phyloP scores from a whole-genome alignment of 2,329 filamentous ascomycete species.

The Colletotrichum truncatum region DNA sequence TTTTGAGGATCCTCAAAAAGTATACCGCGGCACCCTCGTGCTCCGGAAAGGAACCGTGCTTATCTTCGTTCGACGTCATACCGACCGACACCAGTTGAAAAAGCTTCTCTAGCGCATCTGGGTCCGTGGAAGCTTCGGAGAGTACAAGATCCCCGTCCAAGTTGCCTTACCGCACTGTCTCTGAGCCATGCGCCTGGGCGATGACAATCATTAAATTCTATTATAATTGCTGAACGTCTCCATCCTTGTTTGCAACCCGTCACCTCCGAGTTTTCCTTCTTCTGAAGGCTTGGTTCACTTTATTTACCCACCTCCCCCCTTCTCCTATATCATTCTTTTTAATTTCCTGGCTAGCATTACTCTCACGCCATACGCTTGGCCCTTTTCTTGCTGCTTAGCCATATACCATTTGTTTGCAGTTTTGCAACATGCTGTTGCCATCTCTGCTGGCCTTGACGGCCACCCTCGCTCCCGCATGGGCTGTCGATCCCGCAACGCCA shows the following conservation, averaged over 20 bases:
- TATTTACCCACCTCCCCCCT: background rate
- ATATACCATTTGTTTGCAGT: background rate
- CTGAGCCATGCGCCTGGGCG: slow-evolving; percentile 5
- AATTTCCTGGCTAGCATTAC: background rate
- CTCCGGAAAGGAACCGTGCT: slow-evolving; percentile 6
- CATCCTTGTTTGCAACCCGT: background rate
- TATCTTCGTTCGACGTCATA: slow-evolving; percentile 23
- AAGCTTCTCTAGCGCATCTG: slow-evolving; percentile 23
- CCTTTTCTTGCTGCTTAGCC: background rate
- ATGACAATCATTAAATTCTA: slow-evolving; percentile 1
- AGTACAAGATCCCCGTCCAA: slow-evolving; percentile 7
- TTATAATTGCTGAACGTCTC: slow-evolving; percentile 18
- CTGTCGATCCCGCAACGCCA: slow-evolving; percentile 32
- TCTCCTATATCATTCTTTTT: background rate
- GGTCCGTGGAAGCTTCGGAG: slow-evolving; percentile 18
- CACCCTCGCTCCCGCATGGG: slow-evolving; percentile 42
- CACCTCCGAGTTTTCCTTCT: background rate
- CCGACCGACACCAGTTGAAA: slow-evolving; percentile 8
- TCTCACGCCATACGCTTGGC: background rate
- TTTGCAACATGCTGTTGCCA: slow-evolving; percentile 7
- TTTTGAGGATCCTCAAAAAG: background rate
- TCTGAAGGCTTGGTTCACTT: background rate
- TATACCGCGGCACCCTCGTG: slow-evolving; percentile 5
- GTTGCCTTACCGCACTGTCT: slow-evolving; percentile 10
- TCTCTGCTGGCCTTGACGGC: slow-evolving; percentile 15